Evolutionary conservation across 2,329 filamentous ascomycete species (phyloP).

Genomic region (Lachnellula arida): DNA sequence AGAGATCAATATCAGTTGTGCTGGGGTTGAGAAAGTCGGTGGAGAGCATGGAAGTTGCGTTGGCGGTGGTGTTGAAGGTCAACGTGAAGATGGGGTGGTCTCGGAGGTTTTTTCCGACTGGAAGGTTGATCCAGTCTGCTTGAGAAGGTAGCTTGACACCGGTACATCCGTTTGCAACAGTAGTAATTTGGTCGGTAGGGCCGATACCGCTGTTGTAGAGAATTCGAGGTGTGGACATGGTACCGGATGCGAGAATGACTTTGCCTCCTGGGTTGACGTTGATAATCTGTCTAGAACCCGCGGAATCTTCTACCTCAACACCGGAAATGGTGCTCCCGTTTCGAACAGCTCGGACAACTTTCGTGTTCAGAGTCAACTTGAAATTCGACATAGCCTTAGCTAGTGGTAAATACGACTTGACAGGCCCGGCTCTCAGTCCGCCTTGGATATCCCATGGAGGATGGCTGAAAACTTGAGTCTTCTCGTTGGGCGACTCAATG

Average conservation of each 20-base stretch:
- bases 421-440: conserved; percentile 62
- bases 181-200: conserved; percentile 34
- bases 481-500: conserved; percentile 48
- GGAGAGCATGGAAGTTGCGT: conserved; percentile 4
- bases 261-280: conserved; percentile 25
- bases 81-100: conserved; percentile 48
- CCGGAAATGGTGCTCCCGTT: conserved; percentile 57
- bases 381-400: conserved; percentile 59
- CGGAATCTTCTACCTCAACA: conserved; percentile 45
- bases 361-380: conserved; percentile 58
- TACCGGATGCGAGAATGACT: conserved; percentile 13
- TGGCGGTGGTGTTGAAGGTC: conserved; percentile 18
- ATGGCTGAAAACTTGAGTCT: conserved; percentile 59
- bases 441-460: conserved; percentile 61
- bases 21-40: conserved; percentile 44
- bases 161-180: conserved; percentile 20
- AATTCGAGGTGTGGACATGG: conserved; percentile 24
- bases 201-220: conserved; percentile 30
- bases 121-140: conserved; percentile 52
- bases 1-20: conserved; percentile 36
- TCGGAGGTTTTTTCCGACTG: conserved; percentile 53
- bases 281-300: conserved; percentile 33
- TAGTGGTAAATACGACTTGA: conserved; percentile 64
- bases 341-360: conserved; percentile 60
- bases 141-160: conserved; percentile 41